Evolutionary conservation across 108 stramenopile genomes (phyloP).

Genomic region (Aurantiochytrium sp.): DNA sequence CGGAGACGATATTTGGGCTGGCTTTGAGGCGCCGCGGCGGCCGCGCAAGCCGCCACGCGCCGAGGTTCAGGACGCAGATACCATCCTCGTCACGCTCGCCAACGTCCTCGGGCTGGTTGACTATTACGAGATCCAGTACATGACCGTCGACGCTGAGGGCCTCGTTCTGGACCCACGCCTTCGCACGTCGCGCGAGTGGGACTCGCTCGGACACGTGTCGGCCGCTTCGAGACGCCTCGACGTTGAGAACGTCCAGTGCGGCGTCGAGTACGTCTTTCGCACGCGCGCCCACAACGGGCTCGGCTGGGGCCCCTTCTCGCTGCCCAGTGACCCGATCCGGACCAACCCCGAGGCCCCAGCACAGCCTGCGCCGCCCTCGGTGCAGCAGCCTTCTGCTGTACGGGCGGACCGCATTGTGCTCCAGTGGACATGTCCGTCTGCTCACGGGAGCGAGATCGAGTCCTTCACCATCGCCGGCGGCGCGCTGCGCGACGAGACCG

Average conservation of each 20-base stretch:
- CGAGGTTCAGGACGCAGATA: not conserved
- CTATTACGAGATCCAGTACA: not conserved
- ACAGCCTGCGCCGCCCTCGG: not conserved
- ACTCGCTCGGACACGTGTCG: constrained; percentile 3
- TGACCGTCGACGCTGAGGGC: not conserved
- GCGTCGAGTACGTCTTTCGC: not conserved
- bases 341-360: not conserved
- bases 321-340: not conserved
- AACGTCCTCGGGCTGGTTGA: constrained; percentile 2
- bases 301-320: not conserved
- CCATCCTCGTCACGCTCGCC: not conserved
- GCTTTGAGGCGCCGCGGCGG: not conserved
- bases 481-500: not conserved
- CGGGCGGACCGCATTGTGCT: not conserved
- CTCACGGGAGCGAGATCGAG: not conserved
- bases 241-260: not conserved
- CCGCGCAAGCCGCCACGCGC: not conserved
- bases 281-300: not conserved
- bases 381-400: not conserved
- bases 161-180: not conserved
- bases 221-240: not conserved
- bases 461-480: not conserved
- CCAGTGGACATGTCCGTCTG: not conserved
- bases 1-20: not conserved
- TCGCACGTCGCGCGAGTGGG: not conserved